Evolutionary conservation across 768 basidiomycete species (phyloP).

Genomic region (Leccinum variicolor): DNA sequence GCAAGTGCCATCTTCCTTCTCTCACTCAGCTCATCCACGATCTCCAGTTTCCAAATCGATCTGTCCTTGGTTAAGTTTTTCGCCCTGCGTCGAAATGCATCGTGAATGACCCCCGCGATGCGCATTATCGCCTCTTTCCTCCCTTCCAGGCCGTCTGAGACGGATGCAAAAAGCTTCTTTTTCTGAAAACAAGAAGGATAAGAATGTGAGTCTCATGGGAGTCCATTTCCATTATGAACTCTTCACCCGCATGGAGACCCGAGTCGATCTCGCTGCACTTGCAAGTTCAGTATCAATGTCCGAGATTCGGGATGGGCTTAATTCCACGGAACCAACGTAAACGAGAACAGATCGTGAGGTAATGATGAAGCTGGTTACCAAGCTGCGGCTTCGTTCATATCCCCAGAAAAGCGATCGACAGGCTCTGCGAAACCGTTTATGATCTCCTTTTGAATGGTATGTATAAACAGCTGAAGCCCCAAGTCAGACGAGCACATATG

Average conservation of each 20-base stretch:
- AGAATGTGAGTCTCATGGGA: background rate
- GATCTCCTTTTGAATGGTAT: constrained; percentile 5
- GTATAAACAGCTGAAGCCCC: background rate
- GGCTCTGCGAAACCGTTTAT: background rate
- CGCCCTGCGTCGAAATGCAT: background rate
- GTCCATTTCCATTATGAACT: background rate
- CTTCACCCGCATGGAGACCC: constrained; percentile 1
- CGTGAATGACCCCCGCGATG: constrained; percentile 7
- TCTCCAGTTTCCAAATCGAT: constrained; percentile 11
- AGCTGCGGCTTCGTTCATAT: constrained; percentile 13
- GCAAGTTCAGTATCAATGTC: constrained; percentile 1
- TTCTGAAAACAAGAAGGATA: background rate
- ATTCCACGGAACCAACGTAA: constrained; percentile 29
- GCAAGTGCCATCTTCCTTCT: background rate
- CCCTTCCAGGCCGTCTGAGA: background rate
- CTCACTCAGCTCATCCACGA: constrained; percentile 1
- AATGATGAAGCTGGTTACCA: constrained; percentile 28
- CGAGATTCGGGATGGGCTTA: constrained; percentile 4
- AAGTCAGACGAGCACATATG: background rate
- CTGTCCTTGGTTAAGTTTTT: constrained; percentile 2
- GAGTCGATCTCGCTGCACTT: constrained; percentile 25
- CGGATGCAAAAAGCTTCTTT: background rate
- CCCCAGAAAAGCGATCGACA: constrained; percentile 22
- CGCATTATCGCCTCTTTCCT: constrained; percentile 18
- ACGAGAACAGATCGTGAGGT: constrained; percentile 26